These are phyloP conservation scores for Dioscorea dumetorum DNA, from an alignment of 106 monocot species.

Conservation along the genomic window DNA sequence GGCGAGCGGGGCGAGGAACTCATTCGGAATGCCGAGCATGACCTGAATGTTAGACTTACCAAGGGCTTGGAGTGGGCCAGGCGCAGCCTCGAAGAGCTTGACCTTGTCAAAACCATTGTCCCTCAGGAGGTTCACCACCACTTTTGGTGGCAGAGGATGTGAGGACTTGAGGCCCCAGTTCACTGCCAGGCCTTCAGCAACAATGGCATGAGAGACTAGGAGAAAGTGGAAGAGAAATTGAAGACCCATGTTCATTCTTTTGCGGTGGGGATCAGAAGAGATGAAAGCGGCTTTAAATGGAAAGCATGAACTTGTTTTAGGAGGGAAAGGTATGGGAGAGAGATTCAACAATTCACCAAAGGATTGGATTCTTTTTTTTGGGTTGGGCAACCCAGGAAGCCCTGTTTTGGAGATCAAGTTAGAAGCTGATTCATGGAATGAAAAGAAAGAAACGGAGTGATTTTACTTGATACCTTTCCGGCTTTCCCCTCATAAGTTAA, in stretches of 20 bases:
- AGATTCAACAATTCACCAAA: not conserved
- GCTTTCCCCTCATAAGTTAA: no score
- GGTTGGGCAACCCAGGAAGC: not conserved
- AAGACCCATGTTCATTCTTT: not conserved
- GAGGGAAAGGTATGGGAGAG: not conserved
- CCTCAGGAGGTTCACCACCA: constrained; percentile 56
- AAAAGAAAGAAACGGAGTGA: no score
- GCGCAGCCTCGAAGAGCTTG: constrained; percentile 89
- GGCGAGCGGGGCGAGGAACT: constrained; percentile 61
- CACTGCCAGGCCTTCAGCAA: constrained; percentile 27
- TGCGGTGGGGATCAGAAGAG: not conserved
- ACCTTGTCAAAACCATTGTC: constrained; percentile 89
- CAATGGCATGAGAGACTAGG: not conserved
- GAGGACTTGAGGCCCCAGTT: constrained; percentile 76
- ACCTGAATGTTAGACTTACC: constrained; percentile 80
- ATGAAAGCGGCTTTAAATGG: not conserved
- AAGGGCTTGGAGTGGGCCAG: constrained; percentile 43
- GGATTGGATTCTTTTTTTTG: not conserved
- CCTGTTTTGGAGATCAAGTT: not conserved
- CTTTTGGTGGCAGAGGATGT: constrained; percentile 63
- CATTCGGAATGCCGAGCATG: constrained; percentile 92
- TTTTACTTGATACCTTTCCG: no score
- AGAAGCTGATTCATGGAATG: not conserved
- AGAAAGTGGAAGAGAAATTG: constrained; percentile 5
- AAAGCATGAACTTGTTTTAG: not conserved